A percentile compares a stretch with the other conserved stretches of the same genome.
Evolutionary conservation across 2,329 filamentous ascomycete species (phyloP).

Genomic region (Trichoderma polysporum): DNA sequence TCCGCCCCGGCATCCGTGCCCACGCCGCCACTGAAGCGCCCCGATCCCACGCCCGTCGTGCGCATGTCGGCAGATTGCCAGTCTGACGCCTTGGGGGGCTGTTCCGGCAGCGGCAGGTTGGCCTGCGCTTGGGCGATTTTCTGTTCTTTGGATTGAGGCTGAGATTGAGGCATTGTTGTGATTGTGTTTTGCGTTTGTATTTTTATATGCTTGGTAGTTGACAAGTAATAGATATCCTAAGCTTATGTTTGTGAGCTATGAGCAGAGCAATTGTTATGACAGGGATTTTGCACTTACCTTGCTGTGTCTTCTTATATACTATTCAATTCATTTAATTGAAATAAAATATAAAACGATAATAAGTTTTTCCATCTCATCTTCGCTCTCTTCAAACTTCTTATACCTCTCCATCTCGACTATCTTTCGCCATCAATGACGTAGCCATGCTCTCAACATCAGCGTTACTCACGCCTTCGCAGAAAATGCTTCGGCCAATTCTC

Average conservation of each 20-base stretch:
- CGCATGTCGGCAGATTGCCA: slow-evolving; percentile 70
- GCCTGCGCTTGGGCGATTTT: slow-evolving; percentile 66
- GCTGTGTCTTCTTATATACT: not conserved
- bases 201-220: not conserved
- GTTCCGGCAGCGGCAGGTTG: slow-evolving; percentile 76
- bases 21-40: slow-evolving; percentile 52
- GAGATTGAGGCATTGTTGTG: slow-evolving; percentile 24
- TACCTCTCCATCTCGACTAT: not conserved
- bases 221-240: not conserved
- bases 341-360: not conserved
- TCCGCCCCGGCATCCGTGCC: slow-evolving; percentile 50
- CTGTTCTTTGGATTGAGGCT: slow-evolving; percentile 56
- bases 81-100: slow-evolving; percentile 74
- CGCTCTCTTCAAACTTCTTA: not conserved
- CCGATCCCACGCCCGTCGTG: slow-evolving; percentile 69
- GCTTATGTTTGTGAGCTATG: not conserved
- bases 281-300: not conserved
- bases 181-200: not conserved
- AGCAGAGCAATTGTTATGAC: not conserved
- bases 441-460: not conserved
- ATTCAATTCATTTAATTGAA: not conserved
- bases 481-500: not conserved
- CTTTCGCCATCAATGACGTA: not conserved
- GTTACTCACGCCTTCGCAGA: not conserved
- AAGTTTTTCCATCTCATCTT: not conserved